Base-by-base conservation (phyloP, 1,139 yeast genomes). In the Yamadazyma songkhlaensis region DNA sequence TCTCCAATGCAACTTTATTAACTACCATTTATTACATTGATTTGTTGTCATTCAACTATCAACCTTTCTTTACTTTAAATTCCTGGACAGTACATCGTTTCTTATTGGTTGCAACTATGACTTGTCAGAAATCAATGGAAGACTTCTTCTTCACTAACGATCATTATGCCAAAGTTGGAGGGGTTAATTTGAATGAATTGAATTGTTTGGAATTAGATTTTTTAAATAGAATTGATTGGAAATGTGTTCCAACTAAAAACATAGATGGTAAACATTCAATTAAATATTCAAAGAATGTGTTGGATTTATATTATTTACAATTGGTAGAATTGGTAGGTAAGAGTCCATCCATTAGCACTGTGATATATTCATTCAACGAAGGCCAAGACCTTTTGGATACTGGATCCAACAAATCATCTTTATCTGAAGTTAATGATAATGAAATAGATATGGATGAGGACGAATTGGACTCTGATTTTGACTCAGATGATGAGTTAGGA, bases 121-220 rank as follows among this genome's bases (percentile, higher is more conserved):
- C 90, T 4, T 95, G 95, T 1, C 84, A 92, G 46, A 92, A 92
- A 59, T 95, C 96, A 2, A 72, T 92, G 50, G 94, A 96, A 58
- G 98, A 92, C 60, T 84, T 90, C 31, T 92, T 92, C 58, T 90
- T 95, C 59, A 89, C 97, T 5, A 92, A 90, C 58, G 77, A 84
- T 27, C 97, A 90, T 59, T 92, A 92, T 56, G 96, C 97, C 9
- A 85, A 86, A 56, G 97, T 92, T 13, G 98, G 98, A 1, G 98
- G 98, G 46, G 84, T 92, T 6, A 88, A 92, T 28, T 68, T 84
- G 31, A 75, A 83, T 42, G 98, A 92, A 58, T 68, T 92, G 47
- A 92, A 92, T 58, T 74, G 92, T 42, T 67, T 92, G 33, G 98
- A 92, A 56, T 80, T 85, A 39, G 97, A 92, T 60, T 89, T 92